A percentile compares a stretch with the other conserved stretches of the same genome.
phyloP scores from a whole-genome alignment of 331 rosid species.

The Stylosanthes scabra region DNA sequence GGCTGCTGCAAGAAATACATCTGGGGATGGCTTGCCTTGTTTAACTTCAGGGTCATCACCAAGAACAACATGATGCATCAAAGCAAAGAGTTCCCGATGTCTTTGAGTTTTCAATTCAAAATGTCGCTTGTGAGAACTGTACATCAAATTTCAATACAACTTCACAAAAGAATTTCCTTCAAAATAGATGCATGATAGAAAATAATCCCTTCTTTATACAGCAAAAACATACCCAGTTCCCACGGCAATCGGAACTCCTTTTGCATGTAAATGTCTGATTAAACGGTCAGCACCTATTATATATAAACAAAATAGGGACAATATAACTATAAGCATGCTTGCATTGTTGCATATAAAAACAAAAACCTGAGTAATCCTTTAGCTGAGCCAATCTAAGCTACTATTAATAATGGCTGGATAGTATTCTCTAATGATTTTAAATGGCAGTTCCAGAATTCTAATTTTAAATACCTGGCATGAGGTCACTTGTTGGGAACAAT shows the following conservation, averaged over 20 bases:
- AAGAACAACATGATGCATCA: slow-evolving; percentile 91
- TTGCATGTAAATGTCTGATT: too few species aligned
- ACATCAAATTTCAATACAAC: too few species aligned
- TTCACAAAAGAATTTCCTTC: too few species aligned
- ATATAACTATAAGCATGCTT: too few species aligned
- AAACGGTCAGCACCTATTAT: too few species aligned
- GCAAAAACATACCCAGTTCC: neutral
- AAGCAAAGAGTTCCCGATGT: slow-evolving; percentile 72
- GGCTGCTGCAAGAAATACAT: slow-evolving; percentile 86
- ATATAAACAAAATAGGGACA: too few species aligned
- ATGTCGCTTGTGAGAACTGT: neutral
- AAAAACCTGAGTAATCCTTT: neutral
- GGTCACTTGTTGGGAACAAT: slow-evolving; percentile 62
- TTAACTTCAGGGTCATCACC: slow-evolving; percentile 99
- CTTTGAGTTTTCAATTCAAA: slow-evolving; percentile 87
- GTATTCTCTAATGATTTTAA: too few species aligned
- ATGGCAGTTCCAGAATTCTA: neutral
- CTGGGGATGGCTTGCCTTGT: slow-evolving; percentile 94
- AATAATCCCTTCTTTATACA: too few species aligned
- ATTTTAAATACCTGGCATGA: slow-evolving; percentile 82
- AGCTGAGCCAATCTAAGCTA: neutral
- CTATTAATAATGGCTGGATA: too few species aligned
- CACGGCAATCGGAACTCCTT: too few species aligned
- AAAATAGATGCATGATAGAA: too few species aligned
- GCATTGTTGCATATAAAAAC: slow-evolving; percentile 20